Percentiles rank a stretch among this genome's conserved stretches.
phyloP scores from a whole-genome alignment of 2,329 filamentous ascomycete genomes.

The Magnaporthiopsis poae region DNA sequence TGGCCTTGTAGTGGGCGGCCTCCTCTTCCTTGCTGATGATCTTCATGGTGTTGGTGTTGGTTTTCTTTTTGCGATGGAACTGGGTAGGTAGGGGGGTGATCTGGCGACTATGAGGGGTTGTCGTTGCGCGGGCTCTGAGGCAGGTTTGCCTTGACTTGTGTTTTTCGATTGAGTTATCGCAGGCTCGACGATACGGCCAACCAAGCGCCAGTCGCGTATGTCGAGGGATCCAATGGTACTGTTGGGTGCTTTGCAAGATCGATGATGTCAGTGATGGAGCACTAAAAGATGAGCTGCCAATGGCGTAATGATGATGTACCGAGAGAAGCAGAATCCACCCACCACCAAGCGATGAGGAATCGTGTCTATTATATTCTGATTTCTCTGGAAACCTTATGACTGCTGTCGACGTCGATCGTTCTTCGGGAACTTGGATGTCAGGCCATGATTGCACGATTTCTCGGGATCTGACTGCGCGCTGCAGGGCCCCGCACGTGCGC shows the following conservation, averaged over 20 bases:
- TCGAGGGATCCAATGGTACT: background rate
- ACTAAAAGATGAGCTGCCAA: background rate
- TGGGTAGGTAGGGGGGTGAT: background rate
- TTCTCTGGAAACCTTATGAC: background rate
- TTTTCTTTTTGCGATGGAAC: slow-evolving; percentile 4
- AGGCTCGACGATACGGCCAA: background rate
- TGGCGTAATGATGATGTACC: background rate
- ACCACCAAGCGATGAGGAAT: background rate
- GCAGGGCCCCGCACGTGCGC: slow-evolving; percentile 1
- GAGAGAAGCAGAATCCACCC: background rate
- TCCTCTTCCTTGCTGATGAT: slow-evolving; percentile 91
- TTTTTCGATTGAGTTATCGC: background rate
- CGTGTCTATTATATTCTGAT: background rate
- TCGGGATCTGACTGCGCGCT: background rate
- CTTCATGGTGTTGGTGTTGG: slow-evolving; percentile 57
- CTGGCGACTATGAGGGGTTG: background rate
- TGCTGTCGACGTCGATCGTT: background rate
- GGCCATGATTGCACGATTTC: slow-evolving; percentile 5
- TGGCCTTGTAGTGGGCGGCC: slow-evolving; percentile 68
- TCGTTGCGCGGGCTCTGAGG: background rate
- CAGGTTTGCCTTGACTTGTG: background rate
- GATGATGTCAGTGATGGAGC: background rate
- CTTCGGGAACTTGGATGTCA: slow-evolving; percentile 1
- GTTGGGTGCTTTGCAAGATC: background rate
- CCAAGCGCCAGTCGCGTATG: background rate